Base-by-base conservation (phyloP, 2,329 filamentous ascomycete genomes). In the Cercospora janseana region DNA sequence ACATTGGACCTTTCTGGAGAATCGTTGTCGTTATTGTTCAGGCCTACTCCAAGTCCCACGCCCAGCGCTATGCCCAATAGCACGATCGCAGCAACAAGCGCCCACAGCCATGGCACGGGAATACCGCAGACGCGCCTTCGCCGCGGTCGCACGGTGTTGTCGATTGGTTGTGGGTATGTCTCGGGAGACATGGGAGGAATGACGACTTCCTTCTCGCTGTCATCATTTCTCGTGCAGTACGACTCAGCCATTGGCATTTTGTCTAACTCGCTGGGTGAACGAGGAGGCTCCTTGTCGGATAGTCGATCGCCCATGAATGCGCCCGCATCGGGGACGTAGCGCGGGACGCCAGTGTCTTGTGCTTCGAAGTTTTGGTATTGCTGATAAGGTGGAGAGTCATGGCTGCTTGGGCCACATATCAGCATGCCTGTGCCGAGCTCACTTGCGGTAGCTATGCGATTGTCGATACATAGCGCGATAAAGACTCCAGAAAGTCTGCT, bases 41-140 rank as follows among this genome's bases (percentile, higher is more conserved):
- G 55, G 4, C 70, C 70, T 9, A 67, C 63, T 26, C 68, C 69
- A 6, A 72, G 58, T 4, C 65, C 70, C 6, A 69, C 62, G 1
- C 58, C 70, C 7, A 72, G 56, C 4, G 61, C 64, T 27, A 72
- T 49, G 0, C 66, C 53, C 31, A 63, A 56, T 27, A 67, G 45
- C 3, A 70, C 6, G 7, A 68, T 38, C 2, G 57, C 29, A 10
- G 44, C 53, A 1, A 64, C n/a, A 7, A 63, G 29, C 4, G 52
- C n/a, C 21, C 52, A 58, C 18, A 66, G 58, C 46, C 49, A 52
- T 24, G 49, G 34, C 18, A 32, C 20, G 7, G 48, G 51, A 18
- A 62, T 37, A 35, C 62, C 61, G 35, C 60, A 58, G 20, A 62
- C 57, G 26, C 56, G 54, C 27, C 41, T 52, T 23, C 47, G 48